These are phyloP conservation scores for Botrytis fabae DNA, from an alignment of 2,329 filamentous ascomycete genomes.

Conservation along the genomic window DNA sequence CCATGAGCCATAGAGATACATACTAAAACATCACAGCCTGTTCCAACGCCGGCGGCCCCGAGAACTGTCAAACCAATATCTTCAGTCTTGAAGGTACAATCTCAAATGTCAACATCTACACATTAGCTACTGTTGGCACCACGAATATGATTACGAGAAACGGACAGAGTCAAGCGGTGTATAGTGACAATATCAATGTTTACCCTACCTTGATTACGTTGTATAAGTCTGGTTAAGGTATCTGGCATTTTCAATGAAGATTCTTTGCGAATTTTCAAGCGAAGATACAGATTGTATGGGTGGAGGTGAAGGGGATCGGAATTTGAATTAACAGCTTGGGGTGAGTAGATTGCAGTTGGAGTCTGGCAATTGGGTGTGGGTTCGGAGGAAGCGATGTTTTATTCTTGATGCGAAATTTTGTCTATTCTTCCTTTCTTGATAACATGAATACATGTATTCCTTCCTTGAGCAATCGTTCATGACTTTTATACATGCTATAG, in stretches of 20 bases:
- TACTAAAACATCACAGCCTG: slow-evolving; percentile 26
- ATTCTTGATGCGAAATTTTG: background rate
- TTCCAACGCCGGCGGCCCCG: slow-evolving; percentile 19
- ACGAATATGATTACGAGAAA: slow-evolving; percentile 32
- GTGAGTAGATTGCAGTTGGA: background rate
- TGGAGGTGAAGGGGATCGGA: background rate
- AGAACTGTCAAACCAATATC: slow-evolving; percentile 33
- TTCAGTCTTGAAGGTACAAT: slow-evolving; percentile 30
- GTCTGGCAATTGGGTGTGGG: background rate
- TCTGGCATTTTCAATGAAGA: background rate
- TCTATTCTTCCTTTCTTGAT: background rate
- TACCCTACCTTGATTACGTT: slow-evolving; percentile 22
- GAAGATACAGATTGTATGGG: background rate
- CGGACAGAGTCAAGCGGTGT: slow-evolving; percentile 25
- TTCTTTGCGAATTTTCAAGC: background rate
- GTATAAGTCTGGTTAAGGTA: slow-evolving; percentile 2
- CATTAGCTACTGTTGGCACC: slow-evolving; percentile 30
- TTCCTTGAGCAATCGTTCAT: background rate
- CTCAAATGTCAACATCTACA: slow-evolving; percentile 30
- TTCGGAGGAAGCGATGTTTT: background rate
- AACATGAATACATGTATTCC: background rate
- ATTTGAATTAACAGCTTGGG: background rate
- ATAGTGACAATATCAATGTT: slow-evolving; percentile 29
- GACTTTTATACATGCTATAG: background rate
- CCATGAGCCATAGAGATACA: background rate